Base-by-base conservation (phyloP, 768 basidiomycete species). In the Trametes cingulata region DNA sequence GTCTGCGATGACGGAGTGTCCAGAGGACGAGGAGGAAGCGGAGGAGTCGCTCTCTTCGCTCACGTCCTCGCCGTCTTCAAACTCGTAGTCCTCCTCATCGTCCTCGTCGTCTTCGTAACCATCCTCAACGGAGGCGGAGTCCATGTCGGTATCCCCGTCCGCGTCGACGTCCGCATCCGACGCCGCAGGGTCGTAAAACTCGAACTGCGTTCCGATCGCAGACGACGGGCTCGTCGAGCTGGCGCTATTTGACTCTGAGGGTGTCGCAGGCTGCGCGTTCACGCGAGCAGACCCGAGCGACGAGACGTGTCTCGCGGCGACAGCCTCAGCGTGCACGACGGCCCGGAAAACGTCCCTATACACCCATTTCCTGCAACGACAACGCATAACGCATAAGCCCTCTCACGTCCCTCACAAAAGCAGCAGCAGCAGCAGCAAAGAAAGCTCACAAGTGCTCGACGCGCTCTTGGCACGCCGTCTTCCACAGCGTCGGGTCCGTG, bases 391-490 rank as follows among this genome's bases (percentile, higher is more conserved):
- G 43, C 1, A 33, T 41, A n/a, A 15, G 42, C 15, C n/a, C n/a
- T n/a, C n/a, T n/a, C n/a, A n/a, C n/a, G n/a, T n/a, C n/a, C n/a
- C n/a, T n/a, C n/a, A n/a, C n/a, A n/a, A n/a, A n/a, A n/a, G n/a
- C 29, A 20, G 29, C 12, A 47, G 20, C 8, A n/a, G 10, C 20
- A 25, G 22, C 36, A 25, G 17, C 13, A 20, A 17, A 33, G 29
- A 6, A 15, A 22, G 62, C 64, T 9, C 27, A 65, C 65, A 65
- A 27, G 41, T 54, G 47, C 22, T 63, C 52, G 0, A 66, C 62
- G 6, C 65, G 65, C 41, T 62, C 60, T 42, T 65, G 60, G 22
- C 64, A 65, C 6, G 47, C 49, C 2, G 37, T 7, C 40, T 65
- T 65, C 64, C 64, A 65, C 2, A 62, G 27, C 7, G 45, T 33